Conservation (phyloP, 2,329 filamentous ascomycete genomes). For the Fusarium sp. region DNA sequence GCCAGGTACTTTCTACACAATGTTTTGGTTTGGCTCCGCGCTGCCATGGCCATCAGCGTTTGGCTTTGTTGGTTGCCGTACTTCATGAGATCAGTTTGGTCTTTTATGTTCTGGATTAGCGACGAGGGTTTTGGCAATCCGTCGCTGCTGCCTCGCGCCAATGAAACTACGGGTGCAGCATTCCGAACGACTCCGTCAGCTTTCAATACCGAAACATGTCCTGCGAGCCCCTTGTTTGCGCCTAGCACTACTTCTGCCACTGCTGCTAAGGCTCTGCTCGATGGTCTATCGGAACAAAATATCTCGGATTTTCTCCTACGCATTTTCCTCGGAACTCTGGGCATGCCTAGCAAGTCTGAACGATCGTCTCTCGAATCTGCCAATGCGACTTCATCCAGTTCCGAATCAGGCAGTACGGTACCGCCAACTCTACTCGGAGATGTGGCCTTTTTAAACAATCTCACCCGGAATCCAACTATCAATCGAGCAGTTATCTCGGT, state of each 20-base stretch:
- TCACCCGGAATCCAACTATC: constrained; percentile 75
- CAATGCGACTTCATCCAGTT: constrained; percentile 30
- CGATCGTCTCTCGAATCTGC: constrained; percentile 14
- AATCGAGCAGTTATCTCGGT: constrained; percentile 86
- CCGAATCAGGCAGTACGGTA: constrained; percentile 13
- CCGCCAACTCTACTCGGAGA: constrained; percentile 63
- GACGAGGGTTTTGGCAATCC: constrained; percentile 72
- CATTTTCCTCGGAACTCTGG: constrained; percentile 47
- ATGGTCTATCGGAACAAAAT: constrained; percentile 46
- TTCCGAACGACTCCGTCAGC: constrained; percentile 49
- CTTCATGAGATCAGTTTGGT: constrained; percentile 91
- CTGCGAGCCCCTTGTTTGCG: constrained; percentile 51
- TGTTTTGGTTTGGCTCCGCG: constrained; percentile 81
- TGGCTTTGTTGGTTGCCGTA: constrained; percentile 93
- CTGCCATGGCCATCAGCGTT: constrained; percentile 80
- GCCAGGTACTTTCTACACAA: constrained; percentile 77
- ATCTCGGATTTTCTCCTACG: constrained; percentile 50
- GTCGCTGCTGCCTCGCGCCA: constrained; percentile 44
- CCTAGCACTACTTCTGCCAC: constrained; percentile 48
- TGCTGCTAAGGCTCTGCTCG: constrained; percentile 47
- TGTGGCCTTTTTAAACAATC: constrained; percentile 65
- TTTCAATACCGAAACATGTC: constrained; percentile 48
- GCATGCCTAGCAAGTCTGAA: constrained; percentile 41
- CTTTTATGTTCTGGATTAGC: constrained; percentile 92
- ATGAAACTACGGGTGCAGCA: constrained; percentile 39